Percentiles rank a stretch among this genome's conserved stretches.
phyloP scores from a whole-genome alignment of 2,329 filamentous ascomycete species.

The Aspergillus cejpii region DNA sequence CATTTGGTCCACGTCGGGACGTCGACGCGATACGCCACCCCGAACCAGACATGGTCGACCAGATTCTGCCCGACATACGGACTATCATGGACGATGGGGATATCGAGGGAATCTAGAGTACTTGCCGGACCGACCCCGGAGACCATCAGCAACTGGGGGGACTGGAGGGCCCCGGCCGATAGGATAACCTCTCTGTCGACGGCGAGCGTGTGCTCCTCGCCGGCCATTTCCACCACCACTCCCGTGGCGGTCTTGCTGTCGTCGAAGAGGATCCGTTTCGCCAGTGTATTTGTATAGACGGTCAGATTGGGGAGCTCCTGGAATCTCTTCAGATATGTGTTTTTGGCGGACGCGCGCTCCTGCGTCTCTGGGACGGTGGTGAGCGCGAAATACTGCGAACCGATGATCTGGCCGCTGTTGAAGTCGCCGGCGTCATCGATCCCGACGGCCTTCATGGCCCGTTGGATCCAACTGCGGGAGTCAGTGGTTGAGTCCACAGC shows the following conservation, averaged over 20 bases:
- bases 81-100: constrained; percentile 3
- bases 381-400: not conserved
- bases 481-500: not conserved
- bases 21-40: constrained; percentile 5
- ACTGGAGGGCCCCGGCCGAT: constrained; percentile 11
- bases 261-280: constrained; percentile 10
- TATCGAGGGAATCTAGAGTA: constrained; percentile 3
- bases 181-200: constrained; percentile 11
- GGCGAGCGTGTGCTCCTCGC: constrained; percentile 1
- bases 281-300: constrained; percentile 8
- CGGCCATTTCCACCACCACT: constrained; percentile 6
- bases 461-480: not conserved
- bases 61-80: constrained; percentile 13
- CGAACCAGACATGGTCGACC: constrained; percentile 10
- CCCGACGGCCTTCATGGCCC: not conserved
- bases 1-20: constrained; percentile 3
- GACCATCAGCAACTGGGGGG: constrained; percentile 21
- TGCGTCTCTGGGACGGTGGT: constrained; percentile 1
- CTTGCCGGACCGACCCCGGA: constrained; percentile 18
- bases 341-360: constrained; percentile 4
- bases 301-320: not conserved
- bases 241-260: constrained; percentile 6
- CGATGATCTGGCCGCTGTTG: constrained; percentile 4
- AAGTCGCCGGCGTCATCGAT: not conserved
- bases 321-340: constrained; percentile 1